Evolutionary conservation across 345 rosid genomes (phyloP).

Genomic region (Excoecaria agallocha): DNA sequence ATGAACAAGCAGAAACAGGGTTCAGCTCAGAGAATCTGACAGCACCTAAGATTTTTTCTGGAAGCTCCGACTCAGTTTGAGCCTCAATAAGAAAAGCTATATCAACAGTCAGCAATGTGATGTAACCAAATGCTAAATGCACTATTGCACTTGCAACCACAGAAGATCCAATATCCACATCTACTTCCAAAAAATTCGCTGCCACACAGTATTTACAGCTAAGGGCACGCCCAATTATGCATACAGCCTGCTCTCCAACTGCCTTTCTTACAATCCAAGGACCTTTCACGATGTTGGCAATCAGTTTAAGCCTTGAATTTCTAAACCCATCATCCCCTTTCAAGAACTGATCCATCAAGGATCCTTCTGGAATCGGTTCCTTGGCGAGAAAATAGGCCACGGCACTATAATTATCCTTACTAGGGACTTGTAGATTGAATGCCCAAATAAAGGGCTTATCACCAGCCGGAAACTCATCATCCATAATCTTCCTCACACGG

Average conservation of each 20-base stretch:
- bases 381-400: slow-evolving; percentile 72
- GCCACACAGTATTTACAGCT: slow-evolving; percentile 54
- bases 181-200: slow-evolving; percentile 67
- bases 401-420: slow-evolving; percentile 85
- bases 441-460: slow-evolving; percentile 94
- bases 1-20: slow-evolving; percentile 54
- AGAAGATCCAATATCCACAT: slow-evolving; percentile 93
- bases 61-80: slow-evolving; percentile 80
- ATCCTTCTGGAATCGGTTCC: slow-evolving; percentile 65
- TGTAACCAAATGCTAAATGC: slow-evolving; percentile 83
- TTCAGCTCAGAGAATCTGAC: slow-evolving; percentile 76
- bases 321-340: slow-evolving; percentile 72
- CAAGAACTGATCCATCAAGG: slow-evolving; percentile 65
- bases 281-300: slow-evolving; percentile 91
- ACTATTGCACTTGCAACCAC: slow-evolving; percentile 96
- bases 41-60: slow-evolving; percentile 74
- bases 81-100: slow-evolving; percentile 83
- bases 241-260: slow-evolving; percentile 96
- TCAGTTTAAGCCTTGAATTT: slow-evolving; percentile 80
- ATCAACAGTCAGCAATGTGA: slow-evolving; percentile 88
- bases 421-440: slow-evolving; percentile 84
- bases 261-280: slow-evolving; percentile 98
- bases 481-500: slow-evolving; percentile 62
- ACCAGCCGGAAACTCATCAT: slow-evolving; percentile 45
- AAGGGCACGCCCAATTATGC: slow-evolving; percentile 83